Evolutionary conservation across 2,329 filamentous ascomycete genomes (phyloP), one percentile per base, ranked within the genome.

Genomic region (Cadophora gregata): DNA sequence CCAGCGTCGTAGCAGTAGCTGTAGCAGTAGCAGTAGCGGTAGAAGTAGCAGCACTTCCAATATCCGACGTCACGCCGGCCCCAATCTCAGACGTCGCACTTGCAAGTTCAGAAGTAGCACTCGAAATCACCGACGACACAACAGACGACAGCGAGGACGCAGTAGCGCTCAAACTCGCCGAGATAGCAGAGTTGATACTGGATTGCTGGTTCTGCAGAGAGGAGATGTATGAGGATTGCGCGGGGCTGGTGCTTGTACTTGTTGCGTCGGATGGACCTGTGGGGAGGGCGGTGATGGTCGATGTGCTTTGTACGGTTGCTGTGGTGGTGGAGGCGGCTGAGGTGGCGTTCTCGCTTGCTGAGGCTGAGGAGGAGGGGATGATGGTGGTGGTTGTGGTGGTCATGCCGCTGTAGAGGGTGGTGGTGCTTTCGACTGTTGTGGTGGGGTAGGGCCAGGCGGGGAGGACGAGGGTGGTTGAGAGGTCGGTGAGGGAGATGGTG

Each of bases 361-460:
- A 27, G 36, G 55, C 25, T 14, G 38, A 19, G 36, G 55, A 38
- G 8, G 55, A 21, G 1, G 27, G 21, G 9, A 45, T 29, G 7
- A 21, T 29, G 6, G 38, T 45, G 27, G 56, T 59, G 10, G 33
- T 59, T 8, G 36, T 42, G 4, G 36, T 42, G 4, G 56, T 45
- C 21, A 45, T 45, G 21, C 33, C 65, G n/a, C 68, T 69, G 63
- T 71, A 69, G 36, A 65, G 31, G 19, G 71, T 69, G 24, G 67
- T 63, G 51, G 59, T 64, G 64, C 68, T 68, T 59, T 75, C 70
- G 42, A 45, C 24, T 29, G 53, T 58, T n/a, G 56, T 42, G 33
- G 75, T 74, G 9, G 71, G 62, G 19, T 64, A 70, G 24, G 72
- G 63, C 55, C 55, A 58, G 21, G 65, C 66, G 67, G 50, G 48